These are phyloP conservation scores for Trypanosoma scelopori DNA, from an alignment of 208 protist species.

Conservation along the genomic window DNA sequence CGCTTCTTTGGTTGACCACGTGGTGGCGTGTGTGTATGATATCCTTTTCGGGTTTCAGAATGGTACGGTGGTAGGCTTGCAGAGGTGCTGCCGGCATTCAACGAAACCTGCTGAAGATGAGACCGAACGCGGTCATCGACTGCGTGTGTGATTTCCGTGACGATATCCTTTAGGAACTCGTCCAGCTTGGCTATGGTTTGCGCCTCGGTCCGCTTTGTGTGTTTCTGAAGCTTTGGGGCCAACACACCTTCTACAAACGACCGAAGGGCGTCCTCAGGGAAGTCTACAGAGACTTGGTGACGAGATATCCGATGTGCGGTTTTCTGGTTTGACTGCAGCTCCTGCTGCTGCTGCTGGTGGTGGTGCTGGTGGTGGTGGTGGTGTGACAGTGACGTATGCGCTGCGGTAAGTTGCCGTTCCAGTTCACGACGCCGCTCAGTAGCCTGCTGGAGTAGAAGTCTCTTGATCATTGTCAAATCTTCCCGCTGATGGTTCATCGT, in stretches of 20 bases:
- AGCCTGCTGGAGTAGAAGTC: conserved; percentile 81
- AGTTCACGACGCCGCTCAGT: conserved; percentile 53
- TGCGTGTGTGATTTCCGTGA: conserved; percentile 44
- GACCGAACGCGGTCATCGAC: conserved; percentile 55
- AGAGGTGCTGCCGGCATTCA: neutral
- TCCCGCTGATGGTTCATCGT: conserved; percentile 81
- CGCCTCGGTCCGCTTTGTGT: conserved; percentile 54
- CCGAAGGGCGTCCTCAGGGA: conserved; percentile 74
- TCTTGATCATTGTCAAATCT: conserved; percentile 84
- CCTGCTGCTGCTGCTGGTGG: too few species aligned
- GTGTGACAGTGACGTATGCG: conserved; percentile 8
- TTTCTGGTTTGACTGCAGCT: neutral
- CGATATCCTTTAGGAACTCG: conserved; percentile 62
- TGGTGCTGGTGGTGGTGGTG: too few species aligned
- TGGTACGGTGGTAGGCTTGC: neutral
- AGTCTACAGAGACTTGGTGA: conserved; percentile 71
- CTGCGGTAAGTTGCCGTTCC: conserved; percentile 29
- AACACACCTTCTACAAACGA: conserved; percentile 72
- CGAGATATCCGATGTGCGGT: conserved; percentile 36
- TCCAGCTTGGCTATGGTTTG: conserved; percentile 67
- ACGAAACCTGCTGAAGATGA: conserved; percentile 15
- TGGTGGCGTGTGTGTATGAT: conserved; percentile 2
- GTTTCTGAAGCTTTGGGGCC: conserved; percentile 54
- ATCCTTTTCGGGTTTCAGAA: neutral
- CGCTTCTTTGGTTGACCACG: neutral